These are phyloP conservation scores for Hypoxylon sp. DNA, from an alignment of 2,329 filamentous ascomycete genomes.

Conservation along the genomic window DNA sequence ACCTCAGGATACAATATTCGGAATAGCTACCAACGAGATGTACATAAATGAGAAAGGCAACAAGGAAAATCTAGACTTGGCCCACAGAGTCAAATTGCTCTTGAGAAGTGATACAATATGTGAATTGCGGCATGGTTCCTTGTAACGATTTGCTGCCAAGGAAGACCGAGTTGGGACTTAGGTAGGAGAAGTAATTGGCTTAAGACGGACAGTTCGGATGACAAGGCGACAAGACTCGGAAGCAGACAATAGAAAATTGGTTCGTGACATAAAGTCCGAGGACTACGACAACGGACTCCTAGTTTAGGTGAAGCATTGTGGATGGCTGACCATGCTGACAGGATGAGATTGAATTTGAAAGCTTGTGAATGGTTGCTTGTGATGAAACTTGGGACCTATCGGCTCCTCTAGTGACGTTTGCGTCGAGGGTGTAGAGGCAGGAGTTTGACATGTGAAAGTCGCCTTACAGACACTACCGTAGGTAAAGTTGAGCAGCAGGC, in stretches of 20 bases:
- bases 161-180: constrained; percentile 23
- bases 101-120: constrained; percentile 30
- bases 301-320: constrained; percentile 30
- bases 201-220: constrained; percentile 36
- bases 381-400: constrained; percentile 41
- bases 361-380: constrained; percentile 42
- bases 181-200: background rate
- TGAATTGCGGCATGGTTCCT: constrained; percentile 36
- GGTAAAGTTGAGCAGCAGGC: constrained; percentile 29
- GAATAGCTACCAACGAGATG: constrained; percentile 1
- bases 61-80: constrained; percentile 6
- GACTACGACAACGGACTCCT: constrained; percentile 29
- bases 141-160: constrained; percentile 13
- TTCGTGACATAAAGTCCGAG: constrained; percentile 39
- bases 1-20: constrained; percentile 22
- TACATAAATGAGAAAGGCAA: background rate
- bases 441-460: constrained; percentile 44
- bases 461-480: constrained; percentile 17
- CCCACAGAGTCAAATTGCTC: constrained; percentile 16
- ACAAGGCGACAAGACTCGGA: constrained; percentile 30
- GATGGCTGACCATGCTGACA: constrained; percentile 40
- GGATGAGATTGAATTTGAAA: constrained; percentile 31
- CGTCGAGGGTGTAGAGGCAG: constrained; percentile 28
- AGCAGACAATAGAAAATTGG: constrained; percentile 34
- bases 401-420: constrained; percentile 45